These are phyloP conservation scores for Lactifluus piperatus DNA, from an alignment of 768 basidiomycete species.

Conservation along the genomic window DNA sequence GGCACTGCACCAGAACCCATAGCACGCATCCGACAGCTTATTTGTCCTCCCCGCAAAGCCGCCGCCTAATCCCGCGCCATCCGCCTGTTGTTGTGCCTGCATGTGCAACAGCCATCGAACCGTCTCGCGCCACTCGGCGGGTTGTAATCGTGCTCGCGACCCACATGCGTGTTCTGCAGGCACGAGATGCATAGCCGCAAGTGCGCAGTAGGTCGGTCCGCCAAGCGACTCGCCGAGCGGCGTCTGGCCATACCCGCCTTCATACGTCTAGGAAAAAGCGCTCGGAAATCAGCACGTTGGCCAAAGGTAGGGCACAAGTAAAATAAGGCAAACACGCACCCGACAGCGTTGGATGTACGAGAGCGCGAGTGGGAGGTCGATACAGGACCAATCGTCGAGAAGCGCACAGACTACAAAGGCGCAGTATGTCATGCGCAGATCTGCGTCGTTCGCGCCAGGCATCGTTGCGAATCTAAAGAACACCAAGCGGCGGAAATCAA, in stretches of 20 bases:
- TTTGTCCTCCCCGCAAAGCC: conserved; percentile 86
- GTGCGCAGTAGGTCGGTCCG: conserved; percentile 87
- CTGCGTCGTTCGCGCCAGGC: conserved; percentile 62
- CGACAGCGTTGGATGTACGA: conserved; percentile 62
- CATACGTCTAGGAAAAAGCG: conserved; percentile 54
- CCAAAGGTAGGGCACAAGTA: not conserved
- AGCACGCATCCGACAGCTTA: conserved; percentile 88
- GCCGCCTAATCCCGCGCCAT: conserved; percentile 35
- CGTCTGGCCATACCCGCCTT: conserved; percentile 86
- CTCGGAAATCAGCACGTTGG: too few species aligned
- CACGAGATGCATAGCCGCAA: conserved; percentile 64
- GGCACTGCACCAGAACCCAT: conserved; percentile 93
- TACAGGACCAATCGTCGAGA: conserved; percentile 69
- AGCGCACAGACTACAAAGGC: conserved; percentile 78
- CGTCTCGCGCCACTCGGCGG: conserved; percentile 42
- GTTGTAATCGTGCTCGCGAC: conserved; percentile 21
- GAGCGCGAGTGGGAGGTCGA: conserved; percentile 54
- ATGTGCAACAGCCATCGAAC: conserved; percentile 73
- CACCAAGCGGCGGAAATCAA: too few species aligned
- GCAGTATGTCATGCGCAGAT: conserved; percentile 79
- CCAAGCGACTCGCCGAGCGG: conserved; percentile 87
- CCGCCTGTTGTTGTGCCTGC: conserved; percentile 34
- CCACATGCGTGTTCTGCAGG: conserved; percentile 22
- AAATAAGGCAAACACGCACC: conserved; percentile 34
- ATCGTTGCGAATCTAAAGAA: conserved; percentile 55